Evolutionary conservation across 768 basidiomycete genomes (phyloP).

Genomic region (Porphyrellus cyaneotinctus): DNA sequence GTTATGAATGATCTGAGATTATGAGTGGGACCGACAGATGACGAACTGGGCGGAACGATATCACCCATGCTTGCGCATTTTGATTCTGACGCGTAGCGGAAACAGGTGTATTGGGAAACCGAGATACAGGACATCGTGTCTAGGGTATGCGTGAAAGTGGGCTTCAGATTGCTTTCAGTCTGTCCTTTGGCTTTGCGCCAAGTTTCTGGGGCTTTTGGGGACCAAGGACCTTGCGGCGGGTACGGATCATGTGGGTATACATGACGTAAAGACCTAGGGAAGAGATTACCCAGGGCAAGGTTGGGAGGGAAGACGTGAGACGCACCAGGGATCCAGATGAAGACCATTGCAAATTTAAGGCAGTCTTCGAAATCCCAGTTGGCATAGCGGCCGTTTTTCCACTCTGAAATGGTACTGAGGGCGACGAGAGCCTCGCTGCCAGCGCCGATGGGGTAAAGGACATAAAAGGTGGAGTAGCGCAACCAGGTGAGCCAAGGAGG

Average conservation of each 20-base stretch:
- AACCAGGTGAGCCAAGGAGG: constrained; percentile 65
- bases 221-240: constrained; percentile 52
- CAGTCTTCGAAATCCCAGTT: constrained; percentile 58
- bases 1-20: constrained; percentile 10
- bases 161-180: constrained; percentile 19
- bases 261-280: constrained; percentile 47
- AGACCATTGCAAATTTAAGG: constrained; percentile 56
- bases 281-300: not conserved
- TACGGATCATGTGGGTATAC: constrained; percentile 58
- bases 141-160: not conserved
- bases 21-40: constrained; percentile 7
- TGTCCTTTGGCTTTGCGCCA: constrained; percentile 27
- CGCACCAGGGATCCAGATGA: constrained; percentile 86
- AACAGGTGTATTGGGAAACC: constrained; percentile 22
- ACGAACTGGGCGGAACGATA: constrained; percentile 2
- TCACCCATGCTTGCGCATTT: not conserved
- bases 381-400: constrained; percentile 38
- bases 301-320: constrained; percentile 11
- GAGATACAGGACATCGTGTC: not conserved
- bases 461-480: constrained; percentile 91
- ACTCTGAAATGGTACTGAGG: constrained; percentile 64
- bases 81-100: constrained; percentile 2
- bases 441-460: constrained; percentile 93
- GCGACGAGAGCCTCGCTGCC: constrained; percentile 85
- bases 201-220: constrained; percentile 29